phyloP scores from a whole-genome alignment of 2,329 filamentous ascomycete species.

The Sporothrix inflata region DNA sequence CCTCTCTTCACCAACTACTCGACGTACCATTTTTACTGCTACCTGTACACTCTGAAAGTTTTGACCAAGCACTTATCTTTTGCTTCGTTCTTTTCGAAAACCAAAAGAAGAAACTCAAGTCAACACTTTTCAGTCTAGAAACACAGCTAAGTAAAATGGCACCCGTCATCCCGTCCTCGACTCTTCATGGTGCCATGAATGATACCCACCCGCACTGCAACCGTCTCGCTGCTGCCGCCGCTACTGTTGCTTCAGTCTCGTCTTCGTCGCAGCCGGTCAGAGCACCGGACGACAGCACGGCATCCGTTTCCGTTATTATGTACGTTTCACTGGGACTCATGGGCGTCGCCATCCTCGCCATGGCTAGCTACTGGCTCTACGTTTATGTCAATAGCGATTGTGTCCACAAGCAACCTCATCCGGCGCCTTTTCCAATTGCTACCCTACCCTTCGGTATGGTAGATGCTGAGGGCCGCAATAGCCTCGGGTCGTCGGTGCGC shows the following conservation, averaged over 20 bases:
- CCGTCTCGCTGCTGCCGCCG: neutral
- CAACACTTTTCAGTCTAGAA: neutral
- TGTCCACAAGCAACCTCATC: neutral
- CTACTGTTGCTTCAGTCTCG: neutral
- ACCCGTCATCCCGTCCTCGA: neutral
- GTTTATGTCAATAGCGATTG: neutral
- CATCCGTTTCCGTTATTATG: neutral
- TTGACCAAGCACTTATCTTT: too few relatives aligned
- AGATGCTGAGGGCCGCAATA: neutral
- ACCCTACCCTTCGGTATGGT: neutral
- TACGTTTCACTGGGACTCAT: neutral
- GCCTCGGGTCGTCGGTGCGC: neutral
- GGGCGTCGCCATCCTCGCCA: neutral
- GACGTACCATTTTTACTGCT: neutral
- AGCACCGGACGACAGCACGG: neutral
- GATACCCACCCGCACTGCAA: neutral
- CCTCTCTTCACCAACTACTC: neutral
- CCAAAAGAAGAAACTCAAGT: neutral
- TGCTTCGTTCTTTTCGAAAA: too few relatives aligned
- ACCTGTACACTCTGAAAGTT: too few relatives aligned
- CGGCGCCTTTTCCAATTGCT: neutral
- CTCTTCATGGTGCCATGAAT: neutral
- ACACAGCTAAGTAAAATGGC: neutral
- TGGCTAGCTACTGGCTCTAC: constrained; percentile 2
- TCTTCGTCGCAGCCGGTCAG: neutral